Evolutionary conservation across 116 monocot genomes (phyloP).

Genomic region (Papilionanthe hybrid): DNA sequence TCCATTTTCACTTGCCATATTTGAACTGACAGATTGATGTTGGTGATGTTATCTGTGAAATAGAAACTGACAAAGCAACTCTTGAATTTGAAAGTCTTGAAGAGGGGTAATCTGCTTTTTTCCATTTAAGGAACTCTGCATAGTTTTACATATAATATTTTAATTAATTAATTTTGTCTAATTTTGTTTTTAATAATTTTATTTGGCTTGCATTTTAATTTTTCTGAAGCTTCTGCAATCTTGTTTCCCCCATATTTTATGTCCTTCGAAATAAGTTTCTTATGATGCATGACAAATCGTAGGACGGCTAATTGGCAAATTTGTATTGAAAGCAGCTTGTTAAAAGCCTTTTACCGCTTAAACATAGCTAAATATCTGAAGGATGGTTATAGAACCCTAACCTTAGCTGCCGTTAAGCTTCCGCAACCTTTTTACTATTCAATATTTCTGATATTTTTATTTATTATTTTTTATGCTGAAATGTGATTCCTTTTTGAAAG

Average conservation of each 20-base stretch:
- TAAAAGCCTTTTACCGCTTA: neutral
- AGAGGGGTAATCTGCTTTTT: slow-evolving; percentile 70
- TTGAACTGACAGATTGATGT: slow-evolving; percentile 58
- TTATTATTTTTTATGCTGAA: too few species aligned
- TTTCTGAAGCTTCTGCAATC: neutral
- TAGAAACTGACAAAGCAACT: slow-evolving; percentile 97
- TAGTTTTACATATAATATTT: neutral
- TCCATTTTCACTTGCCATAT: neutral
- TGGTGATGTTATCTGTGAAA: slow-evolving; percentile 98
- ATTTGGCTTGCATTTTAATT: neutral
- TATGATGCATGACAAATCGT: neutral
- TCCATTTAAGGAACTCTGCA: neutral
- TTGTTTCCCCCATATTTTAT: neutral
- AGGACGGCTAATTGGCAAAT: neutral
- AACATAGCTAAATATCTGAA: neutral
- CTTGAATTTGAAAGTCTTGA: slow-evolving; percentile 95
- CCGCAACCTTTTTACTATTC: neutral
- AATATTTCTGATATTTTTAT: neutral
- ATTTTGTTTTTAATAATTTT: neutral
- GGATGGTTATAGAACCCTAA: neutral
- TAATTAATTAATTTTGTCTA: neutral
- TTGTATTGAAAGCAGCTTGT: neutral
- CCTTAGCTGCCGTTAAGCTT: neutral
- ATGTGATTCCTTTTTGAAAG: too few species aligned
- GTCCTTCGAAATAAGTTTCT: neutral